A percentile compares a stretch with the other conserved stretches of the same genome.
These are phyloP conservation scores for Ascobolus immersus DNA, from an alignment of 495 filamentous ascomycete species.

Conservation along the genomic window DNA sequence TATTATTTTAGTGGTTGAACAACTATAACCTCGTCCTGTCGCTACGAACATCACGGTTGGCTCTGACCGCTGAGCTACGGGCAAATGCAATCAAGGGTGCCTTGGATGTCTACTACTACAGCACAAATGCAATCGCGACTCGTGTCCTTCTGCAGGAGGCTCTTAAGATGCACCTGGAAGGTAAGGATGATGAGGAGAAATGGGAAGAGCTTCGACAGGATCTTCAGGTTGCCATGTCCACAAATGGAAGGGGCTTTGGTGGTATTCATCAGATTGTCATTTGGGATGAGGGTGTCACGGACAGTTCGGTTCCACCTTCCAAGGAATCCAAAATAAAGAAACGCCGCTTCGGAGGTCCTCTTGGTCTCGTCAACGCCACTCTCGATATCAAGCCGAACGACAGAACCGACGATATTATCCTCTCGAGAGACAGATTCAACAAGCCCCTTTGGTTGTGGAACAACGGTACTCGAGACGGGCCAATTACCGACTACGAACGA, in stretches of 20 bases:
- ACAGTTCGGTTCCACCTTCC: neutral
- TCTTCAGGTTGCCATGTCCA: conserved; percentile 25
- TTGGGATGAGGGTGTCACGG: conserved; percentile 23
- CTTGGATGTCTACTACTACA: conserved; percentile 26
- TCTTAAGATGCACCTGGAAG: conserved; percentile 26
- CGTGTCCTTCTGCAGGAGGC: conserved; percentile 31
- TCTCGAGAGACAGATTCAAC: conserved; percentile 21
- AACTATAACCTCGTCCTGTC: conserved; percentile 35
- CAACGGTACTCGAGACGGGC: conserved; percentile 12
- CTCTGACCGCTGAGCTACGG: conserved; percentile 63
- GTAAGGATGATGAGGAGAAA: conserved; percentile 26
- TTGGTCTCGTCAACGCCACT: conserved; percentile 29
- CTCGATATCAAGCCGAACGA: conserved; percentile 18
- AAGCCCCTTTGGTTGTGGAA: conserved; percentile 22
- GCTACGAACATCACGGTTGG: conserved; percentile 23
- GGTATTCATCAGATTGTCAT: conserved; percentile 26
- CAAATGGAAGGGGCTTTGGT: conserved; percentile 16
- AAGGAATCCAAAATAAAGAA: too few relatives aligned
- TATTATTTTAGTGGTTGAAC: conserved; percentile 24
- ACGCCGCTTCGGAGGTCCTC: conserved; percentile 8
- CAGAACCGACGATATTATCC: conserved; percentile 23
- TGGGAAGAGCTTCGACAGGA: conserved; percentile 27
- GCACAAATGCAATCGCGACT: conserved; percentile 28
- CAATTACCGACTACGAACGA: conserved; percentile 20
- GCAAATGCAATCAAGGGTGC: conserved; percentile 41